Conservation (phyloP, 208 protist genomes). For the Trichomonas vaginalis region DNA sequence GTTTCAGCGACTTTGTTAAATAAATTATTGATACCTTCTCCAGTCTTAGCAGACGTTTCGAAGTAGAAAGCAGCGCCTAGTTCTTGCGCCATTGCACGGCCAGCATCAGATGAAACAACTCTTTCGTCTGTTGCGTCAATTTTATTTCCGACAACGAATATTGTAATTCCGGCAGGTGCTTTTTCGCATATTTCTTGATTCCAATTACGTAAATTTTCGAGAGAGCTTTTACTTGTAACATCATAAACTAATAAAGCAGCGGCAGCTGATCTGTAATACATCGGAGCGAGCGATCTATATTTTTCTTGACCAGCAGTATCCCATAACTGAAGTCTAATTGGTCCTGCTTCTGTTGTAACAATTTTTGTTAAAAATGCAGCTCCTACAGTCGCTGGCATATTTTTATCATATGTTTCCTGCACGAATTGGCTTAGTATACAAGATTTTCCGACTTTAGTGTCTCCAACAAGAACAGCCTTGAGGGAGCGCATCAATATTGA, state of each 20-base stretch:
- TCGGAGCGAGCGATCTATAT: neutral
- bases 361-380: neutral
- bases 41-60: neutral
- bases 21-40: neutral
- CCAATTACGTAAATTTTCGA: neutral
- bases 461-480: neutral
- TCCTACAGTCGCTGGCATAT: neutral
- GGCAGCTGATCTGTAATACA: neutral
- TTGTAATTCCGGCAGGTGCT: neutral
- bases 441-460: neutral
- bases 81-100: neutral
- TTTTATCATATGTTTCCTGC: neutral
- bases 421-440: neutral
- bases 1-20: neutral
- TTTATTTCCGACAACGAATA: neutral
- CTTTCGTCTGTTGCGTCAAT: neutral
- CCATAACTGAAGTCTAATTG: neutral
- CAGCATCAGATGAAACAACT: neutral
- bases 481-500: neutral
- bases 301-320: neutral
- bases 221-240: neutral
- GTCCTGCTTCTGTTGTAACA: neutral
- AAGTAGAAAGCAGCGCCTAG: neutral
- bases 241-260: neutral
- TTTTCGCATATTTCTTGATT: neutral